phyloP scores from a whole-genome alignment of 345 rosid species.

The Turritis glabra region DNA sequence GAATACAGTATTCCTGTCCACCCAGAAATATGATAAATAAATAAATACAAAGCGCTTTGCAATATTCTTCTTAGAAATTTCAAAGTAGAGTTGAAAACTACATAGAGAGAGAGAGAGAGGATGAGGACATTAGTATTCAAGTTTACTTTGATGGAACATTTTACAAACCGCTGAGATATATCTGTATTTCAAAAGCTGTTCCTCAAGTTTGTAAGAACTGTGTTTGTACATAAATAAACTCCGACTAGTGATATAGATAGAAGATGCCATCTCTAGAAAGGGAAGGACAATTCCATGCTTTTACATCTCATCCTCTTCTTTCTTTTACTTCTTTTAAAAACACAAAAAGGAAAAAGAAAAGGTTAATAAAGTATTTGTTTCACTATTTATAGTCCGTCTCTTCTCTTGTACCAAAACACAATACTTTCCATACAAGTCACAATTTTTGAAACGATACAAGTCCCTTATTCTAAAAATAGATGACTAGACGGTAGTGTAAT shows the following conservation, averaged over 20 bases:
- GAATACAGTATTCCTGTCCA: slow-evolving; percentile 8
- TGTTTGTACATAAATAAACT: background rate
- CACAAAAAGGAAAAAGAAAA: background rate
- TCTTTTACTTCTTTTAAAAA: background rate
- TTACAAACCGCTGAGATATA: background rate
- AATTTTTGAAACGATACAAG: too few relatives aligned
- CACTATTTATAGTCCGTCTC: slow-evolving; percentile 7
- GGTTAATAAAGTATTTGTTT: slow-evolving; percentile 8
- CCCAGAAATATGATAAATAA: background rate
- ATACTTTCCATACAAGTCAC: slow-evolving; percentile 8
- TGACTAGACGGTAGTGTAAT: too few relatives aligned
- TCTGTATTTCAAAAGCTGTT: background rate
- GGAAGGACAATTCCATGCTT: slow-evolving; percentile 5
- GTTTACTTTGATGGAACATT: background rate
- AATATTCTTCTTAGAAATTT: background rate
- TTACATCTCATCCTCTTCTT: slow-evolving; percentile 1
- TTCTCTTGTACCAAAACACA: slow-evolving; percentile 10
- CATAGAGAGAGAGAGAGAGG: background rate
- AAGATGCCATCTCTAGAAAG: slow-evolving; percentile 2
- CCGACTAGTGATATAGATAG: background rate
- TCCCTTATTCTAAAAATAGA: too few relatives aligned
- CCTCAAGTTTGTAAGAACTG: background rate
- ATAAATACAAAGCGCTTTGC: background rate
- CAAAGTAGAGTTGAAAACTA: background rate
- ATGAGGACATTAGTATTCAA: background rate